These are phyloP conservation scores for Phytopythium sindhum DNA, from an alignment of 352 stramenopile genomes.

Conservation along the genomic window DNA sequence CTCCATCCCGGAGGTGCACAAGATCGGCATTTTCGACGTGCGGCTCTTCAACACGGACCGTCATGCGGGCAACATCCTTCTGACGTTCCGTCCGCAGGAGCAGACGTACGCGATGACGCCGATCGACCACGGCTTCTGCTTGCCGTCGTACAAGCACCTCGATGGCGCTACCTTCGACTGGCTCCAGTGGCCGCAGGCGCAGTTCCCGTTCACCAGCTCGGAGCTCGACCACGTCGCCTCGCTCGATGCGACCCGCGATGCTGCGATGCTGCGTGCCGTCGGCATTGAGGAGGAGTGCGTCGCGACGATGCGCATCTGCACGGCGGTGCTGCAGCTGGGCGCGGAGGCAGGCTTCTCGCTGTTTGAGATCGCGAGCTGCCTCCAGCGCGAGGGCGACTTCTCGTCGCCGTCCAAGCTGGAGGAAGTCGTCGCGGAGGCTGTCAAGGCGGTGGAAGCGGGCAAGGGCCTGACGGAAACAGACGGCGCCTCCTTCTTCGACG, in stretches of 20 bases:
- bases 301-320: conserved; percentile 81
- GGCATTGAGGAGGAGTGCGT: conserved; percentile 82
- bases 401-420: conserved; percentile 75
- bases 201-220: conserved; percentile 80
- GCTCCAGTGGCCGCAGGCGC: conserved; percentile 85
- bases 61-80: conserved; percentile 85
- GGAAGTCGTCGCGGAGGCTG: conserved; percentile 49
- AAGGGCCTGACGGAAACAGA: conserved; percentile 30
- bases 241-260: conserved; percentile 58
- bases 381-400: conserved; percentile 83
- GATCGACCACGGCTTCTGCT: conserved; percentile 87
- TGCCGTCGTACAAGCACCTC: conserved; percentile 80
- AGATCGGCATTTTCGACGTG: conserved; percentile 86
- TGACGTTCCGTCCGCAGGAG: conserved; percentile 43
- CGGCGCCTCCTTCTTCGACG: conserved; percentile 40
- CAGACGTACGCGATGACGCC: conserved; percentile 81
- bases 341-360: conserved; percentile 80
- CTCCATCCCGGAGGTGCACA: conserved; percentile 81
- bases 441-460: conserved; percentile 26
- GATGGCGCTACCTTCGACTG: conserved; percentile 84
- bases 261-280: conserved; percentile 53
- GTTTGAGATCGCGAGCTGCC: conserved; percentile 75
- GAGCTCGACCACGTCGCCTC: conserved; percentile 76
- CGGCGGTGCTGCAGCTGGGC: conserved; percentile 65
- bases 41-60: conserved; percentile 89